Conservation (phyloP, 139 green algal genomes). For the Eudorina sp. region DNA sequence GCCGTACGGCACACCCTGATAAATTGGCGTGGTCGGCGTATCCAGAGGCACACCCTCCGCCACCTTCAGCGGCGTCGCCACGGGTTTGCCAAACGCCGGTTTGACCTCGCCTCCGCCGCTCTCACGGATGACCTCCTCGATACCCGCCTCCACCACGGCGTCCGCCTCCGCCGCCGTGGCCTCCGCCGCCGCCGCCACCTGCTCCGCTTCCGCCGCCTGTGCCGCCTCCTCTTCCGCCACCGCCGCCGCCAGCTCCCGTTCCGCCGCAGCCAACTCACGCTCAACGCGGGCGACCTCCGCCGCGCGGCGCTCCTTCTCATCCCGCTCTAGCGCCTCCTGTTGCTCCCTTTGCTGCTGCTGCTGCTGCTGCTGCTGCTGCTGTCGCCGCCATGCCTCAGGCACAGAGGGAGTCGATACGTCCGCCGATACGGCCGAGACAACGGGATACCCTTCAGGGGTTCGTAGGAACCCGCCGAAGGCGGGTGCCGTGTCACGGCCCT, state of each 20-base stretch:
- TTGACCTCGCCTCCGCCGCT: neutral
- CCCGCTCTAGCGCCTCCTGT: too few species aligned
- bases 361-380: neutral
- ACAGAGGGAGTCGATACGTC: too few species aligned
- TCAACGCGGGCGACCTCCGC: neutral
- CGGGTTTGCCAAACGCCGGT: neutral
- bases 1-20: conserved; percentile 7
- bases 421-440: too few species aligned
- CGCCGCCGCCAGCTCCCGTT: conserved; percentile 6
- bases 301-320: neutral
- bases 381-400: neutral
- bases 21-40: conserved; percentile 7
- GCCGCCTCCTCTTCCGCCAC: neutral
- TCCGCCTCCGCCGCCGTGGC: neutral
- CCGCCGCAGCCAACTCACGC: neutral
- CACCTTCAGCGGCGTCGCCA: conserved; percentile 20
- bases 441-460: too few species aligned
- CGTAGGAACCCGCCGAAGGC: neutral
- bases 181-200: neutral
- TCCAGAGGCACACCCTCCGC: conserved; percentile 2
- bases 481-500: neutral
- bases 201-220: neutral
- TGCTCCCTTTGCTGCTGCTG: neutral
- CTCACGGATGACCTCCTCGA: neutral
- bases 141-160: neutral